Evolutionary conservation across 2,329 filamentous ascomycete genomes (phyloP), one percentile per base, ranked within the genome.

Genomic region (Calonectria hongkongensis): DNA sequence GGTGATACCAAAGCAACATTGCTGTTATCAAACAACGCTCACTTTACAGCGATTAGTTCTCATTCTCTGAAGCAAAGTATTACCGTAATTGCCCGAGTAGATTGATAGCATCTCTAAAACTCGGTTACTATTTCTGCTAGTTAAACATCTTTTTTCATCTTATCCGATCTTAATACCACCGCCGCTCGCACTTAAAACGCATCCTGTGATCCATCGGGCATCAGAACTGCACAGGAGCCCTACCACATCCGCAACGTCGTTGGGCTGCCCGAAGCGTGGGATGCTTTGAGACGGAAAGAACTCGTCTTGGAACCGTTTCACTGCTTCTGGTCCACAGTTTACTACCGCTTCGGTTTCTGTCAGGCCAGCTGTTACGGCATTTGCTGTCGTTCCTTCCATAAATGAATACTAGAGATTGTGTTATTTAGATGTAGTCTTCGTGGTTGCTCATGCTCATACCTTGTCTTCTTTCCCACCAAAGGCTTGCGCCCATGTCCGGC

Each of bases 191-290:
- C 82, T 82, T 18, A 84, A 36, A 5, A 84, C 82, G 47, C 75
- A 80, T 0, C 83, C 83, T 0, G 83, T 85, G 16, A 84, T 82
- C 83, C 83, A 84, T 64, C 83, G 73, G 0, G 79, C 81, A 68
- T 83, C 82, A 0, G 74, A 66, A 1, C 82, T 76, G n/a, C 82
- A 83, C 7, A 85, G 70, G 27, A 85, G 73, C 0, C 83, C 81
- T 10, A 84, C 79, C 1, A 82, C 82, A 75, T 83, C 81, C 3
- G 83, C 83, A 16, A 85, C 80, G 18, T 85, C 83, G 4, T 84
- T 80, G 0, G 82, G 81, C 58, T 84, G 80, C 7, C 82, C 83
- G 50, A 83, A 78, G 0, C 78, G 75, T 0, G 82, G 82, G 1
- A 82, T 78, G 36, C 80, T 82, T 70, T 84, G 82, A n/a, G 75